phyloP scores from a whole-genome alignment of 2,329 filamentous ascomycete genomes.

The Penicillium italicum region DNA sequence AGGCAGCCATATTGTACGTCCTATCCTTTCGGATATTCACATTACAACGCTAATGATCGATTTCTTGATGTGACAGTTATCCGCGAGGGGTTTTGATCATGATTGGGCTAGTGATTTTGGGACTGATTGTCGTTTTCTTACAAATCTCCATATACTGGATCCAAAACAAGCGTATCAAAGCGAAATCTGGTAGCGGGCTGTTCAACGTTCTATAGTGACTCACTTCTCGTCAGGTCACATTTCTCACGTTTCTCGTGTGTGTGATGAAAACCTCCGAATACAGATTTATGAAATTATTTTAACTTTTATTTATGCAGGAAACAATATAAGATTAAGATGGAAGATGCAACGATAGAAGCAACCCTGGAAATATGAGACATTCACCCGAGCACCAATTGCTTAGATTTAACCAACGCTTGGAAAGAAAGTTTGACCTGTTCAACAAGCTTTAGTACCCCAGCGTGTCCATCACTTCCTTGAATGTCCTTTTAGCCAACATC shows the following conservation, averaged over 20 bases:
- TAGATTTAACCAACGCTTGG: not conserved
- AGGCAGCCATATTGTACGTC: constrained; percentile 37
- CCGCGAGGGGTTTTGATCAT: constrained; percentile 45
- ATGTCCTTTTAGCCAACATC: not conserved
- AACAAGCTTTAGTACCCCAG: not conserved
- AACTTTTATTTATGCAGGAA: not conserved
- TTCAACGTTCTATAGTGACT: not conserved
- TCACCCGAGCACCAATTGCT: not conserved
- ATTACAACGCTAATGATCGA: not conserved
- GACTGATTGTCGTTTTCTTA: constrained; percentile 40
- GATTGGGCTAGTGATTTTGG: constrained; percentile 46
- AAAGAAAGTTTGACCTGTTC: not conserved
- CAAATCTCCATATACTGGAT: constrained; percentile 27
- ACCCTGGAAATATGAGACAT: not conserved
- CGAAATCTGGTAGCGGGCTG: no score
- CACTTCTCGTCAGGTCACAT: not conserved
- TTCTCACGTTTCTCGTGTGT: not conserved
- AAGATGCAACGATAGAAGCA: not conserved
- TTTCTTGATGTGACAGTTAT: constrained; percentile 33
- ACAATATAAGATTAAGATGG: no score
- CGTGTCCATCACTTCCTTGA: not conserved
- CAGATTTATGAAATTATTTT: not conserved
- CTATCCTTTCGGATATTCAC: no score
- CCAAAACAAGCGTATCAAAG: not conserved
- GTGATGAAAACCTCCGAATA: not conserved